A percentile compares a stretch with the other conserved stretches of the same genome.
phyloP scores from a whole-genome alignment of 139 green algal species.

The Pseudopediastrum boryanum region DNA sequence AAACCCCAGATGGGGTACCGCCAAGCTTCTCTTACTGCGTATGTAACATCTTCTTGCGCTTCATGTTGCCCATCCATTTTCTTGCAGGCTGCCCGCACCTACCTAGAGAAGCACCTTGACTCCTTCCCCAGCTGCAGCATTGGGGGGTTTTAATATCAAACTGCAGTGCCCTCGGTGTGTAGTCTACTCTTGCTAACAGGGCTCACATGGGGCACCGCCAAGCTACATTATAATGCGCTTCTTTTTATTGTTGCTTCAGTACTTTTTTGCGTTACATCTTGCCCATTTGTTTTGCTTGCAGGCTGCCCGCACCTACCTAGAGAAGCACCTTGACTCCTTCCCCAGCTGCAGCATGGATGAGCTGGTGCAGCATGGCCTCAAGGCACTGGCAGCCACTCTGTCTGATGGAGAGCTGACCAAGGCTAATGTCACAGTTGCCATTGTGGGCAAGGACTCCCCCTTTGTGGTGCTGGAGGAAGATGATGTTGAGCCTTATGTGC shows the following conservation, averaged over 20 bases:
- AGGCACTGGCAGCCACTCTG: conserved; percentile 54
- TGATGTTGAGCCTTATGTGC: conserved; percentile 54
- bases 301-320: conserved; percentile 96
- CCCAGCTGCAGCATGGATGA: conserved; percentile 70
- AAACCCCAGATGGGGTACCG: too few relatives aligned
- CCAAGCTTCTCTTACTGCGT: too few relatives aligned
- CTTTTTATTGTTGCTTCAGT: too few relatives aligned
- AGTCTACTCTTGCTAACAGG: too few relatives aligned
- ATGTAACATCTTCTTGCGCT: too few relatives aligned
- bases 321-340: conserved; percentile 93
- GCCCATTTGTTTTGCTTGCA: conserved; percentile 43
- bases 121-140: too few relatives aligned
- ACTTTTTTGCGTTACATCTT: neutral
- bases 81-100: conserved; percentile 79
- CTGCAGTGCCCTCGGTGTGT: too few relatives aligned
- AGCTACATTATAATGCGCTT: too few relatives aligned
- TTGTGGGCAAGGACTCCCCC: conserved; percentile 78
- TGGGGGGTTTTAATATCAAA: too few relatives aligned
- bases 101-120: too few relatives aligned
- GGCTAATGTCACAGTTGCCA: conserved; percentile 78
- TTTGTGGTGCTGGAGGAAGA: conserved; percentile 91
- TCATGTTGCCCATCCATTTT: neutral
- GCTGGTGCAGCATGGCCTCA: conserved; percentile 84
- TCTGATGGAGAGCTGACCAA: conserved; percentile 87
- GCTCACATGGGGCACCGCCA: too few relatives aligned